Percentiles rank a stretch among this genome's conserved stretches.
Evolutionary conservation across 1,284 basidiomycete species (phyloP).

Genomic region (Microbotryomycetes sp.): DNA sequence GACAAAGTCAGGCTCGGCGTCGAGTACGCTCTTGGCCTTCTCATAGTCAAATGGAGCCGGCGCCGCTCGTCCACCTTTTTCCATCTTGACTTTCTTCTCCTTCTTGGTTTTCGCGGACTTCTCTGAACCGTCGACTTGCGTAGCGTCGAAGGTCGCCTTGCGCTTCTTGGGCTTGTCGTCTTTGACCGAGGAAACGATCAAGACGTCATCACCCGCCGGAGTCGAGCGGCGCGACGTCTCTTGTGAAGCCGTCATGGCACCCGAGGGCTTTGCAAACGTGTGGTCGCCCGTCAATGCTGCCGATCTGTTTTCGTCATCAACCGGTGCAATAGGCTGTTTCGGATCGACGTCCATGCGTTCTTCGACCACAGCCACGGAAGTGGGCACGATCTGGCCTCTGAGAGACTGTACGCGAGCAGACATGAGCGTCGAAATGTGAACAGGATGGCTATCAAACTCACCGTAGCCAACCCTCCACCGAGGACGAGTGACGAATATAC

Average conservation of each 20-base stretch:
- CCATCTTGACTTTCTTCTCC: constrained; percentile 28
- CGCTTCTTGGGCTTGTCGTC: constrained; percentile 48
- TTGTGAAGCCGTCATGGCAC: constrained; percentile 38
- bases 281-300: constrained; percentile 16
- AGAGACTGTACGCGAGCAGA: constrained; percentile 1
- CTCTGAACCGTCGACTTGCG: constrained; percentile 27
- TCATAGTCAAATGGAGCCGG: too few relatives aligned
- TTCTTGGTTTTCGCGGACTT: constrained; percentile 28
- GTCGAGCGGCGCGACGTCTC: constrained; percentile 33
- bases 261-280: constrained; percentile 23
- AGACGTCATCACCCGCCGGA: constrained; percentile 48
- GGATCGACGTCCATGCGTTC: background rate
- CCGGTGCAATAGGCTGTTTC: background rate
- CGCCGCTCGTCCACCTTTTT: too few relatives aligned
- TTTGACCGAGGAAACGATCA: constrained; percentile 56
- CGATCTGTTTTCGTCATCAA: background rate
- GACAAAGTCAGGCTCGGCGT: constrained; percentile 40
- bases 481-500: constrained; percentile 46
- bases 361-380: background rate
- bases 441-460: background rate
- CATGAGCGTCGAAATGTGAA: background rate
- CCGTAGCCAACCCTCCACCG: constrained; percentile 50
- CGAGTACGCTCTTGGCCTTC: constrained; percentile 37
- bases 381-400: background rate
- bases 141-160: constrained; percentile 42